phyloP scores from a whole-genome alignment of 805 yeast species.

The Candida railenensis region DNA sequence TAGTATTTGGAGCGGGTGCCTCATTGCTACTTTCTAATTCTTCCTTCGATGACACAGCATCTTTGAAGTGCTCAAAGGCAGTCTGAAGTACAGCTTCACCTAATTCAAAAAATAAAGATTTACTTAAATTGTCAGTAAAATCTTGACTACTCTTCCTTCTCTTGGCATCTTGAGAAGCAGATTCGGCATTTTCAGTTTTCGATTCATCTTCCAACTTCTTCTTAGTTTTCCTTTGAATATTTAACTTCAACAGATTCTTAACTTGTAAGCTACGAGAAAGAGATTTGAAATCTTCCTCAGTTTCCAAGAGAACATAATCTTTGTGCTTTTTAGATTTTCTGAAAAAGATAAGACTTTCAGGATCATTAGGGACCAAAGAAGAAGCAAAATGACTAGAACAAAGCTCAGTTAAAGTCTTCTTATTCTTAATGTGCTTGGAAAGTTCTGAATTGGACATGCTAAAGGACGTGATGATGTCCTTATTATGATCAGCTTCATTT shows the following conservation, averaged over 20 bases:
- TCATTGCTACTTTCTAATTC: neutral
- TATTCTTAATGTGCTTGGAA: constrained; percentile 8
- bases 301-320: constrained; percentile 37
- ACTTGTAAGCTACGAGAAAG: constrained; percentile 48
- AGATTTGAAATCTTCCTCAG: constrained; percentile 39
- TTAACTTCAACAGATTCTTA: constrained; percentile 42
- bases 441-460: constrained; percentile 1
- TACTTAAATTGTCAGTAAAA: neutral
- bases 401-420: constrained; percentile 11
- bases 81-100: constrained; percentile 26
- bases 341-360: neutral
- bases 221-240: constrained; percentile 15
- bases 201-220: constrained; percentile 1
- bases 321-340: constrained; percentile 50
- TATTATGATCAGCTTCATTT: neutral
- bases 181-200: constrained; percentile 1
- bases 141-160: neutral
- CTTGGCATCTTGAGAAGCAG: constrained; percentile 2
- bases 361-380: neutral
- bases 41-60: constrained; percentile 13
- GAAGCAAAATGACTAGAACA: neutral
- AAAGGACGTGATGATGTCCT: neutral
- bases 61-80: constrained; percentile 28
- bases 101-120: constrained; percentile 17
- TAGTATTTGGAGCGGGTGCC: neutral